phyloP scores from a whole-genome alignment of 192 early-diverging fungal genomes.

The Funneliformis mosseae region DNA sequence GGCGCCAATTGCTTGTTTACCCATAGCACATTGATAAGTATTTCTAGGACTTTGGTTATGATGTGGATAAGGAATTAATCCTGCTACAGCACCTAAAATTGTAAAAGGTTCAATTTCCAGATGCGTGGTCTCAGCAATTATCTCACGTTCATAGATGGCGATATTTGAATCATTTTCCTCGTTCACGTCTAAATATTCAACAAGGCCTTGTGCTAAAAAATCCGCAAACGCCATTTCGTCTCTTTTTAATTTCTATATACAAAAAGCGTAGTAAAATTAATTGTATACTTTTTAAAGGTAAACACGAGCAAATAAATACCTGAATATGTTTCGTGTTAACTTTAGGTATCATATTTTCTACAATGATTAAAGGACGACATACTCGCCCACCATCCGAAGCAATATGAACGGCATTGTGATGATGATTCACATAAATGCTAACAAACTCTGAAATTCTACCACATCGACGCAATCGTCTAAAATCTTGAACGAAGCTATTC shows the following conservation, averaged over 20 bases:
- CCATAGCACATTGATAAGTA: conserved; percentile 99
- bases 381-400: conserved; percentile 94
- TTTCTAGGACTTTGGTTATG: conserved; percentile 99
- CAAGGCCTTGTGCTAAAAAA: conserved; percentile 84
- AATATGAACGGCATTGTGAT: conserved; percentile 86
- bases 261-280: background rate
- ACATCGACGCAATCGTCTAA: conserved; percentile 82
- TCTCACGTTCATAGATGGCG: conserved; percentile 85
- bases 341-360: conserved; percentile 73
- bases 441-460: conserved; percentile 92
- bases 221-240: conserved; percentile 82
- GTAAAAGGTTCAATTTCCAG: conserved; percentile 97
- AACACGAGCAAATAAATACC: conserved; percentile 36
- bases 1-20: conserved; percentile 98
- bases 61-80: conserved; percentile 97
- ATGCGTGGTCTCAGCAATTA: conserved; percentile 87
- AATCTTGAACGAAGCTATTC: conserved; percentile 81
- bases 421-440: conserved; percentile 82
- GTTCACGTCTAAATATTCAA: conserved; percentile 97
- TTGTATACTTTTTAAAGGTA: background rate
- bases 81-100: conserved; percentile 95
- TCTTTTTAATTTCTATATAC: conserved; percentile 47
- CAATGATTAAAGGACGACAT: conserved; percentile 95
- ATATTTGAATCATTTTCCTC: conserved; percentile 97
- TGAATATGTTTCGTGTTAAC: conserved; percentile 69